Evolutionary conservation across 1,284 basidiomycete species (phyloP), one percentile per base, ranked within the genome.

Genomic region (Volvariella volvacea): DNA sequence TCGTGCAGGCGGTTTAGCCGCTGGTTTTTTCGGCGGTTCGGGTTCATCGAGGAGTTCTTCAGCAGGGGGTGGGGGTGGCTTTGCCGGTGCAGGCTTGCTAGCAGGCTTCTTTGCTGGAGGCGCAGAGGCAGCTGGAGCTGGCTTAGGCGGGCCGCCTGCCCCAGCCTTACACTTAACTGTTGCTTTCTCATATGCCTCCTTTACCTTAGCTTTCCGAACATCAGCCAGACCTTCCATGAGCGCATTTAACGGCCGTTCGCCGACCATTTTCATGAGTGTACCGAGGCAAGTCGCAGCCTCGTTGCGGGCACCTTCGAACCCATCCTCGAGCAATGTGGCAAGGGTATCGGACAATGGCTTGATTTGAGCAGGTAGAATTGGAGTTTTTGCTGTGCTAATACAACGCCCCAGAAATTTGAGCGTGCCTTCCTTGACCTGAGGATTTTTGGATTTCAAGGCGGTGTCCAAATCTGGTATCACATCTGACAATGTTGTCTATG

Each of bases 211-310:
- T 65, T 93, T 95, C 52, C 94, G 78, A 31, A 97, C 74, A 55
- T 98, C 94, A 25, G 92, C 84, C 43, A 99, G 71, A 20, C 76
- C 71, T 50, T 98, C 95, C 69, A 98, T 78, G 28, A 90, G 74
- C 0, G 89, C 88, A 60, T 88, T 92, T 50, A 99, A 77, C 9
- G 89, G 84, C 21, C 96, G 74, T 62, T 99, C 95, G 19, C 96
- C 96, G 10, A 99, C 80, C 73, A 99, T 93, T 72, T 92, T 97
- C 90, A 96, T 95, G 52, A 99, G 68, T 0, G 85, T 88, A 7
- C 95, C 96, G 22, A 99, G 71, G 54, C 86, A 90, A 30, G 78
- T 76, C 0, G 93, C 93, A 14, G 93, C 91, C 46, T 94, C 89
- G 48, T 88, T 88, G 41, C 96, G 80, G 17, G 96, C 92, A 22